Evolutionary conservation across 2,329 filamentous ascomycete genomes (phyloP), one percentile per base, ranked within the genome.

Genomic region (Rutstroemia sydowiana): DNA sequence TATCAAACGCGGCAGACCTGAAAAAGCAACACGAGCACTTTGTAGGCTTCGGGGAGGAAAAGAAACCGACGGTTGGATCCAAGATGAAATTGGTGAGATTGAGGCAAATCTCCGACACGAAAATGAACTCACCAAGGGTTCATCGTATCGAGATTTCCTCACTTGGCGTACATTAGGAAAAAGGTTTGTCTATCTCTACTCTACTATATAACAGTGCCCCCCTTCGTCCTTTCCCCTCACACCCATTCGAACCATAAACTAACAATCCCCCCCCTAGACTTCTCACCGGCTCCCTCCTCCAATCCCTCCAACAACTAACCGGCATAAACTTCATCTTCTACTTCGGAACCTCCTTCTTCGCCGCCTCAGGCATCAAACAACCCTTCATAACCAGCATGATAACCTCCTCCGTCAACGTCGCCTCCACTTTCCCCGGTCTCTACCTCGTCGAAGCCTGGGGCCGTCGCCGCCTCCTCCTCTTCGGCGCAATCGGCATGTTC

Each of bases 251-350:
- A 26, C 3, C 3, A 13, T 13, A n/a, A 13, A 7, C 40, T 45
- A 20, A 45, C 40, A n/a, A n/a, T 5, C 13, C 3, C 3, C 3
- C 3, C 3, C 2, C 4, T 31, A 51, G 41, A 37, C 48, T 51
- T 30, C 18, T 51, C 3, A 39, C 48, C 20, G 48, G 48, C 6
- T 51, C 40, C 5, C 14, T 30, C 9, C 51, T 54, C 14, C 43
- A 43, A 36, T 23, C 46, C n/a, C 49, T 51, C 16, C 42, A 47
- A 28, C 43, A 43, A 9, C 45, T 79, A 85, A 57, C 67, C 88
- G 88, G 89, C 74, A 86, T 95, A 71, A 95, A 95, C 78, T 95
- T 92, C 71, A 87, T 93, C 75, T 92, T 90, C 75, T 87, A 88
- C 74, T 88, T 84, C 73, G 88, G 86, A 23, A 90, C 88, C 90